Percentiles rank a stretch among this genome's conserved stretches.
phyloP scores from a whole-genome alignment of 2,329 filamentous ascomycete species.

The Corynespora cassiicola region DNA sequence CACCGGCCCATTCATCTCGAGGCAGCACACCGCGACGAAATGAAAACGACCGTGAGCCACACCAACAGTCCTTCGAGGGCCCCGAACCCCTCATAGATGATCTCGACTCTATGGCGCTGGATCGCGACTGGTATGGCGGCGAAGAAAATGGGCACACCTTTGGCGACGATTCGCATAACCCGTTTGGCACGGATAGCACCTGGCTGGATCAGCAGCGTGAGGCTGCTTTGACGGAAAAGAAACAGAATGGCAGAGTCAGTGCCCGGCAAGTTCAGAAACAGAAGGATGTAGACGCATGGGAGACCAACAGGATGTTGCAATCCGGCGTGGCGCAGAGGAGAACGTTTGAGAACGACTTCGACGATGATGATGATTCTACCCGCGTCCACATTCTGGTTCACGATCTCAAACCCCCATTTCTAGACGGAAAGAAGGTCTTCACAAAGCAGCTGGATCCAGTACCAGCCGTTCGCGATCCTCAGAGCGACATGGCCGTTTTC shows the following conservation, averaged over 20 bases:
- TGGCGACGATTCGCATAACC: conserved; percentile 91
- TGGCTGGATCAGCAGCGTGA: conserved; percentile 80
- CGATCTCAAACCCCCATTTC: conserved; percentile 89
- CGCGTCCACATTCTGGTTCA: conserved; percentile 91
- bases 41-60: conserved; percentile 47
- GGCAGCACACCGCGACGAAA: conserved; percentile 40
- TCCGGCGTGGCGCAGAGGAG: conserved; percentile 92
- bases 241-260: conserved; percentile 73
- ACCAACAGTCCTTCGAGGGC: conserved; percentile 66
- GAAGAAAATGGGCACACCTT: conserved; percentile 87
- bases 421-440: conserved; percentile 94
- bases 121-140: conserved; percentile 91
- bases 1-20: conserved; percentile 41
- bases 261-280: conserved; percentile 83
- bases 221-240: conserved; percentile 78
- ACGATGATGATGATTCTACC: conserved; percentile 87
- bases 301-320: conserved; percentile 97
- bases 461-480: conserved; percentile 87
- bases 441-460: conserved; percentile 97
- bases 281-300: conserved; percentile 96
- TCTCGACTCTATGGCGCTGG: conserved; percentile 76
- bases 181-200: conserved; percentile 76
- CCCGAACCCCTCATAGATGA: conserved; percentile 67
- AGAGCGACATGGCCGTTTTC: conserved; percentile 99
- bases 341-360: conserved; percentile 81